Base-by-base conservation (phyloP, 2,329 filamentous ascomycete genomes). In the Cryphonectria naterciae region DNA sequence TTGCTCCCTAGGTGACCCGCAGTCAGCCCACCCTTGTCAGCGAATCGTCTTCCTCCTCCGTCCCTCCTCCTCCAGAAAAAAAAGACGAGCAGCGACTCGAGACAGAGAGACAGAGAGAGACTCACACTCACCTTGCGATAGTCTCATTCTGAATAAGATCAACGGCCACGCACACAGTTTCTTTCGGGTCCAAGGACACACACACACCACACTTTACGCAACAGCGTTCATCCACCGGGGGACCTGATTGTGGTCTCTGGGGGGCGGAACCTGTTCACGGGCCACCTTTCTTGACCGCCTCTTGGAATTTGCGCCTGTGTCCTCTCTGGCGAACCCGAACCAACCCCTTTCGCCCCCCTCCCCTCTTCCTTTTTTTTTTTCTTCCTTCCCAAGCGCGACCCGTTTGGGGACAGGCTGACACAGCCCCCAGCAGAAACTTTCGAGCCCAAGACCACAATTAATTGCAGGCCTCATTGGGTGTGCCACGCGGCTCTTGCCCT, bases 211-310 rank as follows among this genome's bases (percentile, higher is more conserved):
- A 65, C 63, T 65, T 65, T 43, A 67, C 65, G 54, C 54, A 61
- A 61, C 25, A 28, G 52, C 54, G 43, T 52, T 65, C 63, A 65
- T 65, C 54, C 49, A 72, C 69, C 65, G 46, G 65, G 67, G 67
- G 71, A 69, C 71, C 71, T 70, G 65, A n/a, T 46, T 67, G 54
- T 60, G 65, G 54, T 67, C 68, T 70, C 41, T n/a, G 56, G 58
- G 61, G 41, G 41, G 61, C 61, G 65, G 68, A 64, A 64, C 64
- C 68, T 68, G 46, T 61, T 65, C 65, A 72, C 68, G 63, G 63
- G 58, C 68, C 68, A 68, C 66, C 61, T 54, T 61, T 72, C 69
- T 72, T 72, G 68, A 72, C 71, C 71, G 71, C 71, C 43, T 67
- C 65, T 72, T 63, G 32, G 54, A 61, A n/a, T 49, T 17, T 46